Percentiles rank a stretch among this genome's conserved stretches.
Evolutionary conservation across 2,329 filamentous ascomycete species (phyloP).

Genomic region (Diaporthe capsici): DNA sequence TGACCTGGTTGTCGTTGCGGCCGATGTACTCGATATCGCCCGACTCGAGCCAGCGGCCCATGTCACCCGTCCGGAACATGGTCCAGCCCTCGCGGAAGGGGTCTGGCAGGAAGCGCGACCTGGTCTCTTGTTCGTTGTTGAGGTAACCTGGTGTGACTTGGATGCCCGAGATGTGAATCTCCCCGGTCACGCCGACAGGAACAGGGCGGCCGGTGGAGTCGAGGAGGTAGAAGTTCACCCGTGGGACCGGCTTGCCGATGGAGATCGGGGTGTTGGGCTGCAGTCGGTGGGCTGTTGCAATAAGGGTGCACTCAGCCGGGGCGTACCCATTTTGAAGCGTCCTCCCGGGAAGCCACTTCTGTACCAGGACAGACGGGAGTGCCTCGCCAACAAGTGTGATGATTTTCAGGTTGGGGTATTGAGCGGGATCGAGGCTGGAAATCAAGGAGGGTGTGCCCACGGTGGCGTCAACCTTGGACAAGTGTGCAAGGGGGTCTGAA

Average conservation of each 20-base stretch:
- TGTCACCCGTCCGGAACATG: slow-evolving; percentile 3
- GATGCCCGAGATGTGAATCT: slow-evolving; percentile 2
- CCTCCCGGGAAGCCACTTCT: slow-evolving; percentile 13
- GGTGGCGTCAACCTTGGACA: background rate
- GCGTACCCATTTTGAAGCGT: slow-evolving; percentile 10
- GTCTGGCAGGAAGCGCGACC: background rate
- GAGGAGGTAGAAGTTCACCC: slow-evolving; percentile 3
- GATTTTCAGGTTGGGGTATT: background rate
- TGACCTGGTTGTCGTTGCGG: slow-evolving; percentile 22
- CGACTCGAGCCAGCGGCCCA: slow-evolving; percentile 16
- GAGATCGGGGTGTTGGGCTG: background rate
- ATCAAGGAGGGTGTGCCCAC: background rate
- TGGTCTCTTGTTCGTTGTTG: background rate
- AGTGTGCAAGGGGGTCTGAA: slow-evolving; percentile 12
- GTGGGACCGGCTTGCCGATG: slow-evolving; percentile 19
- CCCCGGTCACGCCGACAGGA: background rate
- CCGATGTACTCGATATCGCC: slow-evolving; percentile 14
- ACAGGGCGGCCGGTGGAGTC: slow-evolving; percentile 1
- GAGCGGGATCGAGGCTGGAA: background rate
- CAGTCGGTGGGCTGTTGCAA: background rate
- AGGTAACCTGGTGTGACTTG: slow-evolving; percentile 12
- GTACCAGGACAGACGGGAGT: background rate
- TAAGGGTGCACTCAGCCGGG: background rate
- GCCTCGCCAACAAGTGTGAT: slow-evolving; percentile 3
- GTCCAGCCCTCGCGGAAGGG: background rate